phyloP scores from a whole-genome alignment of 192 early-diverging fungal genomes.

The Coemansia furcata region DNA sequence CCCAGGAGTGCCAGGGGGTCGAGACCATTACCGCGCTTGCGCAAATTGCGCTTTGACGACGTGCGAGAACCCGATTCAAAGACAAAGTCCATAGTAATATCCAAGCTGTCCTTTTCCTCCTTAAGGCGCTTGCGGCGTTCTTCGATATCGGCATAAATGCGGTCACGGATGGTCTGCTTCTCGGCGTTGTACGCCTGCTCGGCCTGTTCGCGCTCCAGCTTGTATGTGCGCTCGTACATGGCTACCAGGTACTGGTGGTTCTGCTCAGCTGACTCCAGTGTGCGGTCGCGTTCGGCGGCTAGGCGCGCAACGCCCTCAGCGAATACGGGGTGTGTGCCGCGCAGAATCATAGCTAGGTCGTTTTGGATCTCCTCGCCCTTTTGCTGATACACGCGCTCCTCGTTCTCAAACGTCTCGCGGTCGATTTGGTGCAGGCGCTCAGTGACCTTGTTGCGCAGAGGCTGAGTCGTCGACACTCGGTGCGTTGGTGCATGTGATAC shows the following conservation, averaged over 20 bases:
- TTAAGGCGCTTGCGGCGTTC: constrained; percentile 70
- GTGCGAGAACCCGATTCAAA: constrained; percentile 43
- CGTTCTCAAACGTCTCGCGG: constrained; percentile 43
- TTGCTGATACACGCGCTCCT: constrained; percentile 41
- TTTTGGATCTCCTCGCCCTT: constrained; percentile 48
- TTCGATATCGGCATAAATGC: constrained; percentile 74
- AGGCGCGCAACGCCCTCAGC: constrained; percentile 62
- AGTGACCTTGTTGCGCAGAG: constrained; percentile 41
- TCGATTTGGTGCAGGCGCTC: constrained; percentile 49
- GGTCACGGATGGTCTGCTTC: constrained; percentile 68
- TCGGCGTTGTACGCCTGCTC: constrained; percentile 71
- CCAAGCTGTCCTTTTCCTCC: constrained; percentile 85
- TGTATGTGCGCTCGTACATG: constrained; percentile 32
- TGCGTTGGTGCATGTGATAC: not conserved
- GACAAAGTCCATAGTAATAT: constrained; percentile 68
- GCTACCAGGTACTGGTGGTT: constrained; percentile 40
- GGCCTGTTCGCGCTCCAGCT: constrained; percentile 40
- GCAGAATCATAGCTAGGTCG: constrained; percentile 33
- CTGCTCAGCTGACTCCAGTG: constrained; percentile 65
- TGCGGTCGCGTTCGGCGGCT: constrained; percentile 67
- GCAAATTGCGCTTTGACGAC: constrained; percentile 57
- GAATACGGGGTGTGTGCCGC: constrained; percentile 70
- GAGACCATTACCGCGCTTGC: constrained; percentile 53
- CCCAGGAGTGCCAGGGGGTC: constrained; percentile 36
- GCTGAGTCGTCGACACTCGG: constrained; percentile 20